Evolutionary conservation across 768 basidiomycete genomes (phyloP), one percentile per base, ranked within the genome.

Genomic region (Tricholoma matsutake): DNA sequence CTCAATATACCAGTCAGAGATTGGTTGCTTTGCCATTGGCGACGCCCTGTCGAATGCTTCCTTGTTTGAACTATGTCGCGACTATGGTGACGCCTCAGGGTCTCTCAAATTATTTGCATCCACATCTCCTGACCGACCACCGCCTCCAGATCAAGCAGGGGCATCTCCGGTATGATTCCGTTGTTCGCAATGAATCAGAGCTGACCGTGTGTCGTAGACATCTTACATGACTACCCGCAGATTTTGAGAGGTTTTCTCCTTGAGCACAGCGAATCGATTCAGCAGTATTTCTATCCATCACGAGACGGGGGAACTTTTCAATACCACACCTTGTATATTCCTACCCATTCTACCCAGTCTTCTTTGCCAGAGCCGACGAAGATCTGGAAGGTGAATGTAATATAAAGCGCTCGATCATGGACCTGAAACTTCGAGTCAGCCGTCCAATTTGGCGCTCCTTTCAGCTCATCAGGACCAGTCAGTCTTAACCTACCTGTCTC

Each of bases 101-200:
- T 79, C 78, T 11, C 73, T 83, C n/a, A 81, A 79, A 64, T 79
- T 83, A 67, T 81, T 81, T 64, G 78, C 81, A 41, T 81, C 81
- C 10, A 77, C 79, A 1, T 76, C 74, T 8, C 78, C 79, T 20
- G 76, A 82, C 63, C 72, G 77, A 41, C 78, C 79, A 25, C 71
- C 78, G 47, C 63, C 67, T 13, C 62, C 59, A 61, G 57, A 51
- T 37, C 58, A 56, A 55, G 60, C 53, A 22, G 58, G 57, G 43
- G 65, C 61, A 39, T 62, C 63, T 9, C 67, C 65, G 9, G 67
- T 68, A 61, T n/a, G 60, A n/a, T 54, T 45, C 16, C n/a, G 37
- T 13, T 29, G 14, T 18, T 20, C 9, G 25, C 13, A 45, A n/a
- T 47, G 22, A 13, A 18, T 18, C 4, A 8, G 20, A 20, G 11